Conservation (phyloP, 306 rosid species). For the Cotoneaster glaucophyllus region DNA sequence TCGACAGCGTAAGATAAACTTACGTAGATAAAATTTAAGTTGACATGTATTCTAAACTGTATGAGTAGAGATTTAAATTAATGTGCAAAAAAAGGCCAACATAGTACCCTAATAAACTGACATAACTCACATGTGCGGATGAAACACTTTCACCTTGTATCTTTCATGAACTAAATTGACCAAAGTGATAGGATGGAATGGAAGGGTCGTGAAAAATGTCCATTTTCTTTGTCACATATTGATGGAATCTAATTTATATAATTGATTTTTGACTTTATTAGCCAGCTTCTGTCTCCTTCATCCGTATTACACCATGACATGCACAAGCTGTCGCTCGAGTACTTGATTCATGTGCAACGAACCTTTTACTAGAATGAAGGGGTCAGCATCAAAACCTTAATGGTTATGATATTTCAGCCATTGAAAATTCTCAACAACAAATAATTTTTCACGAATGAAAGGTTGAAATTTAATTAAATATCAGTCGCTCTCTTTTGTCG, state of each 20-base stretch:
- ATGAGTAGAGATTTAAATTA: no score
- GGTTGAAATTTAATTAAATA: no score
- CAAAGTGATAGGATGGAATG: neutral
- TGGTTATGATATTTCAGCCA: no score
- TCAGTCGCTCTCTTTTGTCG: no score
- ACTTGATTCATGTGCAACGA: neutral
- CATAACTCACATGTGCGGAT: neutral
- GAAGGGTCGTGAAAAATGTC: neutral
- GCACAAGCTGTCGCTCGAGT: neutral
- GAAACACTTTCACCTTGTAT: neutral
- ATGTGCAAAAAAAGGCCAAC: no score
- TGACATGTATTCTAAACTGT: neutral
- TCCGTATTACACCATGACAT: neutral
- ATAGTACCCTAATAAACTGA: fast-evolving
- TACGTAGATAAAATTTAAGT: no score
- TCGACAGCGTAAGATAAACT: no score
- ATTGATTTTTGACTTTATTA: neutral
- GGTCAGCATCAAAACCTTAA: neutral
- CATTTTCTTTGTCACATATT: neutral
- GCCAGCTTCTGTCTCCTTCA: neutral
- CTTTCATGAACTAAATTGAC: neutral
- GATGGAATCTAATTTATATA: neutral
- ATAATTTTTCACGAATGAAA: no score
- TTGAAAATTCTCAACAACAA: no score
- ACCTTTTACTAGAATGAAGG: neutral